Conservation (phyloP, 345 rosid species). For the Jatropha curcas region DNA sequence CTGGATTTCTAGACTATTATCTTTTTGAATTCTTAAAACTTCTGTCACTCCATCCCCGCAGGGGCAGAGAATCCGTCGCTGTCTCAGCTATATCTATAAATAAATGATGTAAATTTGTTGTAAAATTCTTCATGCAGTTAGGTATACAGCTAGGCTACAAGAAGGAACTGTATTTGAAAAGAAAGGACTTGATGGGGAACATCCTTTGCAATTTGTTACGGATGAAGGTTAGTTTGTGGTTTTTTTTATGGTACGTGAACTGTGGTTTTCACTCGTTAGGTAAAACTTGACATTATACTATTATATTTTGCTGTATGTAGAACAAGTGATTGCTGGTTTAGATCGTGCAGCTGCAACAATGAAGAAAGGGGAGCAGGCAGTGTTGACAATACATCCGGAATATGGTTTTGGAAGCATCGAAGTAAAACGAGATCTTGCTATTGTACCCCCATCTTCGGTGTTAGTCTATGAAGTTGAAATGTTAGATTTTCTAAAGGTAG, state of each 20-base stretch:
- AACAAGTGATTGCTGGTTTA: slow-evolving; percentile 52
- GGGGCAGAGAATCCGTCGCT: too few relatives aligned
- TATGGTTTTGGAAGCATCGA: slow-evolving; percentile 55
- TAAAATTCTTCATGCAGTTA: slow-evolving; percentile 40
- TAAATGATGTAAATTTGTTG: background rate
- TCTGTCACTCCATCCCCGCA: background rate
- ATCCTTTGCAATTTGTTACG: slow-evolving; percentile 48
- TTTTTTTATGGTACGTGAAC: background rate
- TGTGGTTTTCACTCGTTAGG: background rate
- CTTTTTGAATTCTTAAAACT: background rate
- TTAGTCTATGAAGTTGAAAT: slow-evolving; percentile 50
- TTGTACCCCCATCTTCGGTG: slow-evolving; percentile 40
- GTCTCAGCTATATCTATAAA: too few relatives aligned
- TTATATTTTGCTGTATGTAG: slow-evolving; percentile 26
- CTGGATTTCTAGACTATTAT: background rate
- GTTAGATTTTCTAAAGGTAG: slow-evolving; percentile 52
- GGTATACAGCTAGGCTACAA: slow-evolving; percentile 47
- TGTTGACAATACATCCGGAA: slow-evolving; percentile 42
- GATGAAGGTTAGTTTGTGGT: slow-evolving; percentile 46
- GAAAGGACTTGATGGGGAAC: slow-evolving; percentile 49
- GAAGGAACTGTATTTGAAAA: slow-evolving; percentile 57
- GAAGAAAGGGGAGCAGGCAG: slow-evolving; percentile 53
- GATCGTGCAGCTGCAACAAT: slow-evolving; percentile 51
- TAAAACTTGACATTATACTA: background rate
- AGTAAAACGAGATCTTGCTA: slow-evolving; percentile 38